These are phyloP conservation scores for Pholiota molesta DNA, from an alignment of 768 basidiomycete species.

Conservation along the genomic window DNA sequence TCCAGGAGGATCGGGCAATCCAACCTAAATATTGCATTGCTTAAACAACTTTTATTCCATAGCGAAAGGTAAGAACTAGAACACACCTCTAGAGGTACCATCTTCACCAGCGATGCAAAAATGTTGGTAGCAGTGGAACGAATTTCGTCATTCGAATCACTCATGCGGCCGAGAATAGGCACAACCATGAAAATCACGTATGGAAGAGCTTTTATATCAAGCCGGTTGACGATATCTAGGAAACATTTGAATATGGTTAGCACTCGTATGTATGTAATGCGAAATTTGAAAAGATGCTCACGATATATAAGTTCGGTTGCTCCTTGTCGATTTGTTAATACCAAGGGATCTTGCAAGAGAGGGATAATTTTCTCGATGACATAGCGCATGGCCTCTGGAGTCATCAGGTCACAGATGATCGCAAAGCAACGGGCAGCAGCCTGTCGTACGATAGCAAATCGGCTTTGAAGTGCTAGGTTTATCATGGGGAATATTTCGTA, in stretches of 20 bases:
- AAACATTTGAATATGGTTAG: conserved; percentile 3
- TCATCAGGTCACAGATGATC: conserved; percentile 85
- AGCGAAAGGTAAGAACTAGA: conserved; percentile 12
- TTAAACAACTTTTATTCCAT: neutral
- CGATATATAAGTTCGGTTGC: conserved; percentile 90
- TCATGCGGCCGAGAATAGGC: conserved; percentile 96
- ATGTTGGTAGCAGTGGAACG: conserved; percentile 95
- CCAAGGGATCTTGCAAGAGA: conserved; percentile 75
- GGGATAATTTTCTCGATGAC: conserved; percentile 89
- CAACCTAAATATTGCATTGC: conserved; percentile 58
- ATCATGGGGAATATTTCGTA: conserved; percentile 76
- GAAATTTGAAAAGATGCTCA: conserved; percentile 44
- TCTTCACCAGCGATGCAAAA: conserved; percentile 95
- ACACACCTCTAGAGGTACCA: conserved; percentile 93
- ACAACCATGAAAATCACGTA: conserved; percentile 98
- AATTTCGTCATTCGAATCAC: conserved; percentile 89
- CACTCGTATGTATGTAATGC: conserved; percentile 15
- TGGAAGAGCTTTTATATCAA: conserved; percentile 93
- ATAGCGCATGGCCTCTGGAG: conserved; percentile 81
- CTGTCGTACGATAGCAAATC: conserved; percentile 89
- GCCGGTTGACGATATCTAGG: conserved; percentile 85
- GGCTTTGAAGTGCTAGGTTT: conserved; percentile 76
- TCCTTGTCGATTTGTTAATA: conserved; percentile 82
- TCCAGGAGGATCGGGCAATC: conserved; percentile 93
- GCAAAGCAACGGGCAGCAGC: conserved; percentile 87